Evolutionary conservation across 179 eudicot genomes (phyloP).

Genomic region (Beta lomatogona): DNA sequence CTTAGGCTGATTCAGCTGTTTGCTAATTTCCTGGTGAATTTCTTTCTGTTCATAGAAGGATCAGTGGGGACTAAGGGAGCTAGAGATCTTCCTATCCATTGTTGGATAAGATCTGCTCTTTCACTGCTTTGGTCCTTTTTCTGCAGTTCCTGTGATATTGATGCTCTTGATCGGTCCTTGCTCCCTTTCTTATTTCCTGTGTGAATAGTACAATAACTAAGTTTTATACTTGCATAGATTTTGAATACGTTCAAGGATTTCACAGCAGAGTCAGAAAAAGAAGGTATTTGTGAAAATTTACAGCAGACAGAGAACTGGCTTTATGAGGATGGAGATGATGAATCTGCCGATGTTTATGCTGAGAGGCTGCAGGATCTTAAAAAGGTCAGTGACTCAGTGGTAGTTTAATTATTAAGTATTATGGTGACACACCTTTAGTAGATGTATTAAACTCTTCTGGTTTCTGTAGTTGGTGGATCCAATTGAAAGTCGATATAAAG

Average conservation of each 20-base stretch:
- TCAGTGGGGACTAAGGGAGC: not conserved
- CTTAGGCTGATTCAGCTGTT: not conserved
- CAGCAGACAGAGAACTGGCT: constrained; percentile 96
- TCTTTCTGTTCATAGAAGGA: too few species aligned
- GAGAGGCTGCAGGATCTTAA: constrained; percentile 61
- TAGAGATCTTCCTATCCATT: not conserved
- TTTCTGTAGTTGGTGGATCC: constrained; percentile 70
- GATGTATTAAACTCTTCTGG: constrained; percentile 13
- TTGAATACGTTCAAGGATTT: constrained; percentile 63
- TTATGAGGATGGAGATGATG: constrained; percentile 93
- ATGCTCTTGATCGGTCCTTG: not conserved
- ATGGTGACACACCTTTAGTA: not conserved
- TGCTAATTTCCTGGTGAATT: not conserved
- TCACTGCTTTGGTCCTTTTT: not conserved
- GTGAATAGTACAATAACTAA: constrained; percentile 18
- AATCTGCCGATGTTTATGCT: constrained; percentile 67
- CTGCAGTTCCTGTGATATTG: not conserved
- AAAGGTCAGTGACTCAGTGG: constrained; percentile 50
- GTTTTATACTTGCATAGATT: constrained; percentile 46
- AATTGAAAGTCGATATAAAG: constrained; percentile 70
- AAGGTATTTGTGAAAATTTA: constrained; percentile 58
- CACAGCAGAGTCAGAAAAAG: constrained; percentile 68
- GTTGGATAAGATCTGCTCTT: not conserved
- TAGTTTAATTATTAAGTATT: not conserved
- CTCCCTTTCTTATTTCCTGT: not conserved